Evolutionary conservation across 2,329 filamentous ascomycete species (phyloP).

Genomic region (Aspergillus amoenus): DNA sequence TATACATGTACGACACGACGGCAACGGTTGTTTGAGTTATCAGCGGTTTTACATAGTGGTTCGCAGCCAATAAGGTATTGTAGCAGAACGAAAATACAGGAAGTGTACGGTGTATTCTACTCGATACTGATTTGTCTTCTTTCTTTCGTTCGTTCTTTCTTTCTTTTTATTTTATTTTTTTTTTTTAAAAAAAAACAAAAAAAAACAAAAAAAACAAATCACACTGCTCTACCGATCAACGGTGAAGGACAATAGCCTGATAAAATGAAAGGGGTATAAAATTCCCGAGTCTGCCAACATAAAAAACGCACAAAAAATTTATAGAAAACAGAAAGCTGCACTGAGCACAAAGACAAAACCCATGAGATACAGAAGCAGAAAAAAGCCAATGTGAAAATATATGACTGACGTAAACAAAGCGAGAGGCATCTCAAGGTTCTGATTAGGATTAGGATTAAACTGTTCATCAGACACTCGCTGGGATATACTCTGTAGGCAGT

Average conservation of each 20-base stretch:
- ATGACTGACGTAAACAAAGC: conserved; percentile 9
- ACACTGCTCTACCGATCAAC: background rate
- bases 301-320: conserved; percentile 9
- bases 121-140: too few species aligned
- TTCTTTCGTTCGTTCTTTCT: too few species aligned
- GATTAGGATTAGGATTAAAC: conserved; percentile 39
- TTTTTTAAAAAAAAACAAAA: too few species aligned
- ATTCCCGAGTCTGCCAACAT: conserved; percentile 1
- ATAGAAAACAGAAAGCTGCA: conserved; percentile 9
- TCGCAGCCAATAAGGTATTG: too few species aligned
- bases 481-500: conserved; percentile 15
- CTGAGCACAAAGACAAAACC: background rate
- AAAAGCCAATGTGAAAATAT: conserved; percentile 6
- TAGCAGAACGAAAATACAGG: too few species aligned
- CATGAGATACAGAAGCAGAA: conserved; percentile 2
- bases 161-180: too few species aligned
- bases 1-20: background rate
- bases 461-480: conserved; percentile 1
- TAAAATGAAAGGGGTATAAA: conserved; percentile 11
- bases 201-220: background rate
- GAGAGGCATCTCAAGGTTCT: conserved; percentile 1
- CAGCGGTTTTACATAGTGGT: background rate
- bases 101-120: too few species aligned
- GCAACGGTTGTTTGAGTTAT: background rate
- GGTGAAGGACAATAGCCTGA: background rate